Conservation (phyloP, 2,329 filamentous ascomycete genomes). For the Colletotrichum lentis region DNA sequence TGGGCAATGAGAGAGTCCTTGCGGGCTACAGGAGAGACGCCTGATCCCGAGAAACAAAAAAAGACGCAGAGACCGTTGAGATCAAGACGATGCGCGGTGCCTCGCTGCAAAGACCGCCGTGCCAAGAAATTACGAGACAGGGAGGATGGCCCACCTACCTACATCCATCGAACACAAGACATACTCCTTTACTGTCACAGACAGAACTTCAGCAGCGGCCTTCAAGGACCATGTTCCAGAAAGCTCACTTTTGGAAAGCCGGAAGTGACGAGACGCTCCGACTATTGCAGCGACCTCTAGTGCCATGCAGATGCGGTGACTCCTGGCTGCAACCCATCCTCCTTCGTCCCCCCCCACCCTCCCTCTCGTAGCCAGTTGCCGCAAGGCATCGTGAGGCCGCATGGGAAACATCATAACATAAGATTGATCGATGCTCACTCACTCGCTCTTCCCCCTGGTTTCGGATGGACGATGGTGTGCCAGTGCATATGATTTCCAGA, state of each 20-base stretch:
- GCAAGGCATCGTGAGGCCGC: no score
- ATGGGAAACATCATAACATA: background rate
- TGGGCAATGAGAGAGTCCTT: background rate
- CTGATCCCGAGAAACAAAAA: background rate
- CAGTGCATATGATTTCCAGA: background rate
- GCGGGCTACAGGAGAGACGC: background rate
- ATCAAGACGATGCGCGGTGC: background rate
- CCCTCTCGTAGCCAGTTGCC: background rate
- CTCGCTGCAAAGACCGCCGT: background rate
- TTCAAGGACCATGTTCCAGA: constrained; percentile 4
- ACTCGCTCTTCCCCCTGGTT: background rate
- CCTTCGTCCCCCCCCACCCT: background rate
- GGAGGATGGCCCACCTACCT: background rate
- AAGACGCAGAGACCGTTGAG: background rate
- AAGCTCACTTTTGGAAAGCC: background rate
- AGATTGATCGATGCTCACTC: background rate
- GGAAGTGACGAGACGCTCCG: constrained; percentile 17
- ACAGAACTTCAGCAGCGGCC: background rate
- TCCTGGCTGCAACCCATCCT: background rate
- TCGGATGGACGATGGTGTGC: background rate
- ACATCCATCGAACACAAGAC: background rate
- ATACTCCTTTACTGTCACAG: background rate
- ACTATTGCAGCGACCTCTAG: background rate
- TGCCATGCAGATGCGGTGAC: constrained; percentile 4
- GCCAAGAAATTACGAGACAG: no score